These are phyloP conservation scores for Exophiala viscosa DNA, from an alignment of 2,329 filamentous ascomycete genomes.

Conservation along the genomic window DNA sequence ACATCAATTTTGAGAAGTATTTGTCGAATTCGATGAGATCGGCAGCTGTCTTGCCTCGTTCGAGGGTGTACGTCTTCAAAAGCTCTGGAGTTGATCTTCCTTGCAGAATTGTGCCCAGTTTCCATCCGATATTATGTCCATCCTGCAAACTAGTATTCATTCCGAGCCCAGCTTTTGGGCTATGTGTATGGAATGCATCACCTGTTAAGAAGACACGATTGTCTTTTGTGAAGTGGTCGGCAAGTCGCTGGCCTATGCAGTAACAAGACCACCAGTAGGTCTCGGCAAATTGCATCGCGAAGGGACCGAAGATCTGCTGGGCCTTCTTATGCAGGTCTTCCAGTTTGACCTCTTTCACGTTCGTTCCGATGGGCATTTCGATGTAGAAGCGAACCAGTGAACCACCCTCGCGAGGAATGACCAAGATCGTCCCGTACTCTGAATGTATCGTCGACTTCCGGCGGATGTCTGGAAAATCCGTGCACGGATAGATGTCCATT, in stretches of 20 bases:
- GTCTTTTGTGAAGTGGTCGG: conserved; percentile 63
- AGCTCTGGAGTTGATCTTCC: conserved; percentile 43
- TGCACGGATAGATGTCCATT: conserved; percentile 51
- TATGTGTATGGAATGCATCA: conserved; percentile 67
- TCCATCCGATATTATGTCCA: conserved; percentile 59
- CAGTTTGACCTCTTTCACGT: conserved; percentile 51
- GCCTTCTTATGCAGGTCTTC: conserved; percentile 53
- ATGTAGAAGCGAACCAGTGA: conserved; percentile 62
- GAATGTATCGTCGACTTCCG: conserved; percentile 50
- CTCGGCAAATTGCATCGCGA: conserved; percentile 51
- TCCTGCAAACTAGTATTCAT: conserved; percentile 56
- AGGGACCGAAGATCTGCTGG: conserved; percentile 53
- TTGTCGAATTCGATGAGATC: conserved; percentile 62
- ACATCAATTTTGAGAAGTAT: conserved; percentile 53
- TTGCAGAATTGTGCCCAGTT: conserved; percentile 50
- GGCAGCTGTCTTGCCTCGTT: conserved; percentile 51
- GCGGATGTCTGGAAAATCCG: conserved; percentile 50
- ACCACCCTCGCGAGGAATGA: conserved; percentile 54
- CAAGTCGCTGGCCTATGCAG: conserved; percentile 67
- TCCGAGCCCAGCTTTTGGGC: conserved; percentile 66
- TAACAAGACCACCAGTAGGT: conserved; percentile 69
- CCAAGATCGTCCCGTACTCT: conserved; percentile 44
- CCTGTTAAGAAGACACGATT: conserved; percentile 66
- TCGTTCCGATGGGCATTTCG: conserved; percentile 51
- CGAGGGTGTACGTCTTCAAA: conserved; percentile 52